phyloP scores from a whole-genome alignment of 352 stramenopile genomes.

The Bremia lactucae region DNA sequence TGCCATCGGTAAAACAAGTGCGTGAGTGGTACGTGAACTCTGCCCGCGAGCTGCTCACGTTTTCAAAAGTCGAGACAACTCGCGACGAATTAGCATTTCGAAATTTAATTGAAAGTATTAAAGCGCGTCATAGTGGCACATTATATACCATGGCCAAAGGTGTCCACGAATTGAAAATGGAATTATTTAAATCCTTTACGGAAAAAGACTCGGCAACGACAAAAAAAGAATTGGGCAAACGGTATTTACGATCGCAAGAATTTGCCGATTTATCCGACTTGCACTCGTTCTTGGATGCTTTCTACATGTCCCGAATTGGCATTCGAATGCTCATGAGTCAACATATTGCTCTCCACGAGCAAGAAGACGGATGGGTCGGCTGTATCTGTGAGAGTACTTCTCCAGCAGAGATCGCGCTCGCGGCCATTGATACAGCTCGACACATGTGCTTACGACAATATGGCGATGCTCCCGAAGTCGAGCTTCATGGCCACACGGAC shows the following conservation, averaged over 20 bases:
- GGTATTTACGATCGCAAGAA: conserved; percentile 66
- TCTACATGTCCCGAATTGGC: conserved; percentile 99
- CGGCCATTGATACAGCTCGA: conserved; percentile 94
- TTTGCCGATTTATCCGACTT: conserved; percentile 89
- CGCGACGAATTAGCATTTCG: conserved; percentile 89
- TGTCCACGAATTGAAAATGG: conserved; percentile 94
- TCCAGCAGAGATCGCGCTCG: conserved; percentile 92
- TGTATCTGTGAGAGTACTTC: conserved; percentile 96
- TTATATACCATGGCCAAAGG: conserved; percentile 99
- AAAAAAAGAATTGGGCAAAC: conserved; percentile 47
- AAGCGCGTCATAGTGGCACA: conserved; percentile 94
- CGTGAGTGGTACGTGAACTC: conserved; percentile 95
- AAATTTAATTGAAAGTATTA: conserved; percentile 93
- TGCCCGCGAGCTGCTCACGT: conserved; percentile 89
- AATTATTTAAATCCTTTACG: conserved; percentile 67
- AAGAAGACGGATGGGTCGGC: conserved; percentile 78
- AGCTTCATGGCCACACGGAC: conserved; percentile 95
- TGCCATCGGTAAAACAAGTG: conserved; percentile 90
- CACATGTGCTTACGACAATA: conserved; percentile 99
- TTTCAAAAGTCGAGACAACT: conserved; percentile 75
- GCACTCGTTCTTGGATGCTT: conserved; percentile 97
- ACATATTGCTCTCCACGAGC: conserved; percentile 93
- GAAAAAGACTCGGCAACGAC: conserved; percentile 25
- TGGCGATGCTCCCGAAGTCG: conserved; percentile 97
- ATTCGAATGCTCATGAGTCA: conserved; percentile 99